phyloP scores from a whole-genome alignment of 202 grass and related monocot genomes.

The Sporobolus alterniflorus region DNA sequence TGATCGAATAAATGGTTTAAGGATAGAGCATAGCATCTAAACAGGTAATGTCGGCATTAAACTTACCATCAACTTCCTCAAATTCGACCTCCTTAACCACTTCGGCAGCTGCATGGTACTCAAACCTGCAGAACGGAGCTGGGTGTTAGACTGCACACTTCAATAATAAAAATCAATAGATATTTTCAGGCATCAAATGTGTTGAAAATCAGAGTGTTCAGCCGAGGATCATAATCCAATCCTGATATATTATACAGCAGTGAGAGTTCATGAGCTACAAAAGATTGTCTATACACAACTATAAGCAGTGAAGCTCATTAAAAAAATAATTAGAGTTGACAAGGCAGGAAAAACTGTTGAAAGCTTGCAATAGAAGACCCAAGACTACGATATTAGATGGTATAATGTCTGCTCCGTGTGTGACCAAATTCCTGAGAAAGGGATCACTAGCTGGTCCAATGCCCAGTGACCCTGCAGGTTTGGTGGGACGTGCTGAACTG shows the following conservation, averaged over 20 bases:
- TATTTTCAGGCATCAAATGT: not conserved
- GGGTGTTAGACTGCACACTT: not conserved
- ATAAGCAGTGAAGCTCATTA: not conserved
- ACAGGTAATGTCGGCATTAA: not conserved
- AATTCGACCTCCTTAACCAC: conserved; percentile 86
- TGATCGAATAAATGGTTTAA: conserved; percentile 29
- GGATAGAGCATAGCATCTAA: conserved; percentile 4
- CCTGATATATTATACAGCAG: not conserved
- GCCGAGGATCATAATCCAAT: not conserved
- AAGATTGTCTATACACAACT: not conserved
- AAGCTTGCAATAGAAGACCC: not conserved
- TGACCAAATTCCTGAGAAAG: not conserved
- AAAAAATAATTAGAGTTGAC: not conserved
- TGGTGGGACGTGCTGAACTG: not conserved
- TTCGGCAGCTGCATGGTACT: conserved; percentile 89
- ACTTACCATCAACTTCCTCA: conserved; percentile 81
- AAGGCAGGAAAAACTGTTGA: not conserved
- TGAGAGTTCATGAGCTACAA: not conserved
- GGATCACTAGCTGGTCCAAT: not conserved
- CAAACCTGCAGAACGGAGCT: conserved; percentile 59
- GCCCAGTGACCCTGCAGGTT: not conserved
- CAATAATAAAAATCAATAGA: not conserved
- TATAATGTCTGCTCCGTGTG: not conserved
- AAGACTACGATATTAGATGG: not conserved
- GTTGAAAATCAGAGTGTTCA: not conserved